Conservation (phyloP, 2,329 filamentous ascomycete species). For the Exophiala lecanii-corni region DNA sequence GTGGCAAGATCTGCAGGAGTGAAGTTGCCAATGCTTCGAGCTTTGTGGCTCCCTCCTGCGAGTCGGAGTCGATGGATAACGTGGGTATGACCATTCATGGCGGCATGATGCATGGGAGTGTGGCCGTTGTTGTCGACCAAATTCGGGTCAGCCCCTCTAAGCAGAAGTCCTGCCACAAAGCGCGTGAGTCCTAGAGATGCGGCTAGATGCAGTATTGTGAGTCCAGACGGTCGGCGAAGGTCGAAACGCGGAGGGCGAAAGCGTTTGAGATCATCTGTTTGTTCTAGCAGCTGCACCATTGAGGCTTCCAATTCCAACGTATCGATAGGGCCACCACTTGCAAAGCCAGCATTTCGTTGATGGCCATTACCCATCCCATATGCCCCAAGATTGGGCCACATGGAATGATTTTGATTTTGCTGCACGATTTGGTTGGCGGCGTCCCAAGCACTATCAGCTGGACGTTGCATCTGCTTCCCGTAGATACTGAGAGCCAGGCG, state of each 20-base stretch:
- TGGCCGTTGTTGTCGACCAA: slow-evolving; percentile 73
- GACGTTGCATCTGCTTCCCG: slow-evolving; percentile 43
- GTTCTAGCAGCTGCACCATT: slow-evolving; percentile 69
- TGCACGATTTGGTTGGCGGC: slow-evolving; percentile 44
- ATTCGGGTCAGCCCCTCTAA: slow-evolving; percentile 72
- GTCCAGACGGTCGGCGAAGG: slow-evolving; percentile 60
- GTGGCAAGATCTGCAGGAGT: slow-evolving; percentile 67
- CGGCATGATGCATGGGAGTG: slow-evolving; percentile 76
- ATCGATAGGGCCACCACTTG: slow-evolving; percentile 38
- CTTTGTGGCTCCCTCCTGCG: slow-evolving; percentile 65
- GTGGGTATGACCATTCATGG: slow-evolving; percentile 68
- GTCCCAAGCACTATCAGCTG: slow-evolving; percentile 47
- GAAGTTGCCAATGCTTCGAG: slow-evolving; percentile 65
- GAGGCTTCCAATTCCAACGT: slow-evolving; percentile 58
- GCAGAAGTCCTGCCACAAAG: slow-evolving; percentile 71
- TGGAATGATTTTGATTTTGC: slow-evolving; percentile 23
- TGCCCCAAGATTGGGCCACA: slow-evolving; percentile 27
- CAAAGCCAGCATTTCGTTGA: slow-evolving; percentile 42
- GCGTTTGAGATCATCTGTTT: slow-evolving; percentile 54
- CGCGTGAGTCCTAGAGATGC: slow-evolving; percentile 69
- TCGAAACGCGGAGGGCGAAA: slow-evolving; percentile 58
- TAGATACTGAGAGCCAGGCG: slow-evolving; percentile 41
- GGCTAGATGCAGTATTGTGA: slow-evolving; percentile 76
- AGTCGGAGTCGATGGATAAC: slow-evolving; percentile 72
- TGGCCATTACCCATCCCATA: slow-evolving; percentile 41